Percentiles rank a stretch among this genome's conserved stretches.
Evolutionary conservation across 176 grass and related monocot species (phyloP).

Genomic region (Thalia dealbata): DNA sequence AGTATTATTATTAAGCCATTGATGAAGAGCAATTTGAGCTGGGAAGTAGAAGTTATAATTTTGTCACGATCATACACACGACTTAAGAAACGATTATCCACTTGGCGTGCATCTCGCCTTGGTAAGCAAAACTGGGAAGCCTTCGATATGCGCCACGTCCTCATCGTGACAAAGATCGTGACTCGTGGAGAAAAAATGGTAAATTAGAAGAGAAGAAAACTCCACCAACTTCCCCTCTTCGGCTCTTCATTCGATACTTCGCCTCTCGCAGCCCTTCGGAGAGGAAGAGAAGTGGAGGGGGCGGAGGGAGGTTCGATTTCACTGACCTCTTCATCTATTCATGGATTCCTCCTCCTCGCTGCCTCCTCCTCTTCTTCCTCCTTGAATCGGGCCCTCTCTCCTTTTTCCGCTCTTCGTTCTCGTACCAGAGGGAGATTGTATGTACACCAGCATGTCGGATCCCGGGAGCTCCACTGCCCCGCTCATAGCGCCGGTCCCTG

Average conservation of each 20-base stretch:
- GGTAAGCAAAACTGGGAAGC: too few relatives aligned
- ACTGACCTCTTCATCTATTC: background rate
- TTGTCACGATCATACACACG: too few relatives aligned
- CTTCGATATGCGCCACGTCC: too few relatives aligned
- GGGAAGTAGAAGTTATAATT: too few relatives aligned
- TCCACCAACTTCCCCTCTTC: too few relatives aligned
- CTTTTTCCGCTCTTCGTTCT: background rate
- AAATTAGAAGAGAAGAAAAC: too few relatives aligned
- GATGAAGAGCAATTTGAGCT: too few relatives aligned
- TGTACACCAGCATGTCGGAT: conserved; percentile 40
- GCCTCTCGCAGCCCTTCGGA: background rate
- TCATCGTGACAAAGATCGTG: too few relatives aligned
- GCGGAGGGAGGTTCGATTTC: background rate
- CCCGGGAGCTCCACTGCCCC: conserved; percentile 33
- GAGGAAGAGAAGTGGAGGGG: background rate
- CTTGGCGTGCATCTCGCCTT: too few relatives aligned
- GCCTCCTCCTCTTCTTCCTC: background rate
- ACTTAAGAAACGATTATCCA: too few relatives aligned
- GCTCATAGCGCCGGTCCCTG: conserved; percentile 57
- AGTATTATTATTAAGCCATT: too few relatives aligned
- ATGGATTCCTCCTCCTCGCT: background rate
- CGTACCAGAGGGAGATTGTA: background rate
- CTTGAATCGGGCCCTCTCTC: background rate
- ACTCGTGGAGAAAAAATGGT: too few relatives aligned
- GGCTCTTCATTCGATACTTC: background rate